A percentile compares a stretch with the other conserved stretches of the same genome.
Conservation (phyloP, 192 early-diverging fungal genomes). For the Chytriomyces hyalinus region DNA sequence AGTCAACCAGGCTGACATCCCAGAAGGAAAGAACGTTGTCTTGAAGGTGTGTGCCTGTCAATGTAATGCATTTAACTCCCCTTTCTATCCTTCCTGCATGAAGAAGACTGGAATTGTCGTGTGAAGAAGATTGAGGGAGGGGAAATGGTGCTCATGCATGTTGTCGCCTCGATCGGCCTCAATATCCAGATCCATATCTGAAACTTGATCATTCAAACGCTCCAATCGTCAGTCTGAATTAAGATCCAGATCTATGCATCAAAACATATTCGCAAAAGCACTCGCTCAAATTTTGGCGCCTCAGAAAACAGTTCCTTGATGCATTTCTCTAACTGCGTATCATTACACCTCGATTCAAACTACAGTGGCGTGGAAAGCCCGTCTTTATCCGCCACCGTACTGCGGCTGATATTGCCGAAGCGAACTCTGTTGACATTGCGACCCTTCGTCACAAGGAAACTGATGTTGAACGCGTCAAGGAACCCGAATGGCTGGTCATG, state of each 20-base stretch:
- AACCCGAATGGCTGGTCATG: constrained; percentile 97
- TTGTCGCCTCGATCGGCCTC: neutral
- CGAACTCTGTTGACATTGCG: constrained; percentile 77
- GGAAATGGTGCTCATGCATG: constrained; percentile 15
- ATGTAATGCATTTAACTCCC: neutral
- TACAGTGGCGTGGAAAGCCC: constrained; percentile 96
- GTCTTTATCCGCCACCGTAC: constrained; percentile 98
- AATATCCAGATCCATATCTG: too few relatives aligned
- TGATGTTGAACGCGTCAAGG: constrained; percentile 86
- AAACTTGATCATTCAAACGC: too few relatives aligned
- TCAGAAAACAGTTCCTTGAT: neutral
- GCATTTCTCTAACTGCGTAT: neutral
- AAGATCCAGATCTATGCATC: too few relatives aligned
- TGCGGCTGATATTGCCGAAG: constrained; percentile 90
- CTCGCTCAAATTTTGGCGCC: too few relatives aligned
- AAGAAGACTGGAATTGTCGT: neutral
- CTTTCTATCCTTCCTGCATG: constrained; percentile 6
- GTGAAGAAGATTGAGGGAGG: neutral
- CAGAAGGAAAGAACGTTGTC: constrained; percentile 95
- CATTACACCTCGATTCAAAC: neutral
- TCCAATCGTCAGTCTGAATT: too few relatives aligned
- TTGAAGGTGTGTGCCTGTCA: constrained; percentile 65
- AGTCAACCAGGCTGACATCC: constrained; percentile 88
- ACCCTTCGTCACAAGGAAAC: constrained; percentile 90
- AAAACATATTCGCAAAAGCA: too few relatives aligned